Percentiles rank a stretch among this genome's conserved stretches.
Evolutionary conservation across 352 stramenopile species (phyloP).

Genomic region (Phytophthora macrochlamydospora): DNA sequence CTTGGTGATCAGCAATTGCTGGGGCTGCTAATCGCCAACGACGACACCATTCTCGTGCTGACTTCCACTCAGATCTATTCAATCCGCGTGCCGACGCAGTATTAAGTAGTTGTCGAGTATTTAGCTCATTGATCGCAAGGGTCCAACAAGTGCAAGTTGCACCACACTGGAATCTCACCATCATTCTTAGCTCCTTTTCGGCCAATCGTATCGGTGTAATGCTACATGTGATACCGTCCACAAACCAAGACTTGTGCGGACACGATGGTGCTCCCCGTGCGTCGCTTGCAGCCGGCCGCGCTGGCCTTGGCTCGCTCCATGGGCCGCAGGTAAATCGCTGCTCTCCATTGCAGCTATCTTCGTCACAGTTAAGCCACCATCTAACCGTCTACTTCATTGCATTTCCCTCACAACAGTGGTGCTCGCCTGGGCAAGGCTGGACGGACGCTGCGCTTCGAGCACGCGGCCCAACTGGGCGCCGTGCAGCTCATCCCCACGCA

Average conservation of each 20-base stretch:
- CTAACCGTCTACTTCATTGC: no score
- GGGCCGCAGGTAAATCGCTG: conserved; percentile 24
- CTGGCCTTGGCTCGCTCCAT: conserved; percentile 35
- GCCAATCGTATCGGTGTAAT: conserved; percentile 6
- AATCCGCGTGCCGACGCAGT: conserved; percentile 24
- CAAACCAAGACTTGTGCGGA: conserved; percentile 24
- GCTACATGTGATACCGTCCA: conserved; percentile 12
- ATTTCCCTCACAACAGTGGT: conserved; percentile 14
- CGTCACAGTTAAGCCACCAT: no score
- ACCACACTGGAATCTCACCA: no score
- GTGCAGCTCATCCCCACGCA: conserved; percentile 57
- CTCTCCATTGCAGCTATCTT: neutral
- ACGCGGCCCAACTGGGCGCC: conserved; percentile 40
- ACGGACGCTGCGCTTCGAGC: conserved; percentile 44
- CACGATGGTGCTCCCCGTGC: conserved; percentile 64
- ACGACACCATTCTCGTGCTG: conserved; percentile 58
- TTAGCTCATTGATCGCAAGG: no score
- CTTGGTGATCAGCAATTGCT: conserved; percentile 68
- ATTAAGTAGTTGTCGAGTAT: neutral
- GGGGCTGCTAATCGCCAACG: conserved; percentile 54
- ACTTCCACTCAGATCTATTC: conserved; percentile 51
- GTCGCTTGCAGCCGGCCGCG: conserved; percentile 59
- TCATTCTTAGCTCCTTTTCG: conserved; percentile 7
- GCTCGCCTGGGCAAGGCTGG: conserved; percentile 30
- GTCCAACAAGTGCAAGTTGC: no score